A percentile compares a stretch with the other conserved stretches of the same genome.
Evolutionary conservation across 805 yeast genomes (phyloP).

Genomic region (Danielozyma ontarioensis): DNA sequence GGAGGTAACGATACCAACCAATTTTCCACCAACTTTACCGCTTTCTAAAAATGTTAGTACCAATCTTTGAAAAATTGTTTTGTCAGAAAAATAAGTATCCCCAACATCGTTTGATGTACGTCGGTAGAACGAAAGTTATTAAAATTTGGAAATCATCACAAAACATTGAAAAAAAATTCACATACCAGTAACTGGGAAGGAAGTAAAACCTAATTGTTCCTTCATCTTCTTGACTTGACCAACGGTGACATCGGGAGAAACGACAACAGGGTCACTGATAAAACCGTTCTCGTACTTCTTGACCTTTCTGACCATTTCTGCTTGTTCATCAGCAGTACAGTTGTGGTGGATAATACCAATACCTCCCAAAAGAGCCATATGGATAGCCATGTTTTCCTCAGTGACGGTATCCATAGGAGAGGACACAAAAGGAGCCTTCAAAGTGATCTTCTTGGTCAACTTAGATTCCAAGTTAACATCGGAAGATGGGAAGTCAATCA

Average conservation of each 20-base stretch:
- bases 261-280: slow-evolving; percentile 89
- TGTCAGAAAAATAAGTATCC: slow-evolving; percentile 49
- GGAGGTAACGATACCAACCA: slow-evolving; percentile 92
- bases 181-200: slow-evolving; percentile 99
- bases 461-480: slow-evolving; percentile 75
- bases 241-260: slow-evolving; percentile 71
- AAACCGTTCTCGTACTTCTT: slow-evolving; percentile 97
- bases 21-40: slow-evolving; percentile 84
- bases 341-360: slow-evolving; percentile 98
- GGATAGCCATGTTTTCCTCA: slow-evolving; percentile 94
- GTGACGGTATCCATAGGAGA: slow-evolving; percentile 99
- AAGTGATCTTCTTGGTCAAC: slow-evolving; percentile 85
- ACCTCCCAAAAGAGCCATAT: slow-evolving; percentile 98
- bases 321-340: slow-evolving; percentile 95
- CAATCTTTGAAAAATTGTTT: neutral
- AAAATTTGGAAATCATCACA: slow-evolving; percentile 52
- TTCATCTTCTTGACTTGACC: slow-evolving; percentile 74
- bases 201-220: slow-evolving; percentile 79
- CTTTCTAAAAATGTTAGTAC: slow-evolving; percentile 51
- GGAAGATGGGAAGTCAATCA: slow-evolving; percentile 81
- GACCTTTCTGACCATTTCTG: slow-evolving; percentile 95
- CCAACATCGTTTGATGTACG: slow-evolving; percentile 92
- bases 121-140: slow-evolving; percentile 99
- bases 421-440: slow-evolving; percentile 92
- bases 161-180: slow-evolving; percentile 21